Base-by-base conservation (phyloP, 1,284 basidiomycete genomes). In the Thecaphora thlaspeos region DNA sequence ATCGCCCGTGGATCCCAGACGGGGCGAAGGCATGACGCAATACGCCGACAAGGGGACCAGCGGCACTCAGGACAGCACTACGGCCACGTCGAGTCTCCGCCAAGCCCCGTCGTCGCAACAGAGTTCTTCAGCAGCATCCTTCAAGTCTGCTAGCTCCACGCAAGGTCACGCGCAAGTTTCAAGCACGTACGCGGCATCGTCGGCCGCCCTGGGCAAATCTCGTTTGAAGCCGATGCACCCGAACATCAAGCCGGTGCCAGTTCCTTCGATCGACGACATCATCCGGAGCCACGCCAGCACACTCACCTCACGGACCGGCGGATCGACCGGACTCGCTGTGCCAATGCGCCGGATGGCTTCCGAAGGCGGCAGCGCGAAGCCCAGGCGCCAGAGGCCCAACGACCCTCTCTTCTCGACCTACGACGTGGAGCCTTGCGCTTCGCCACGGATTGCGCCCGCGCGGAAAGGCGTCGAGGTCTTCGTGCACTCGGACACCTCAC, bases 201-300 rank as follows among this genome's bases (percentile, higher is more conserved):
- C 55, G 3, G 40, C 39, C 19, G 62, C 58, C n/a, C 39, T 56
- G 4, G 55, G 52, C 28, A 55, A 38, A 18, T 38, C 47, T 12
- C 45, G 46, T 12, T 15, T 48, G 37, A 43, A 37, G 17, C 26
- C 61, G n/a, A 39, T 23, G 2, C 41, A 11, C 26, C 11, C 11
- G 26, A 28, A 11, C 5, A 28, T 28, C 5, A 28, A 28, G 26
- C 7, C 26, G 7, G 26, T 7, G 26, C 5, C 26, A 28, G 26
- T 28, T 41, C 54, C 48, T 36, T 61, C 61, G 17, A 71, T 71
- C 23, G 64, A 70, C 37, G 81, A 82, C 37, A 81, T 82, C 53
- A 75, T 82, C 39, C 58, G 71, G 9, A 59, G 67, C 14, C 80
- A 82, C 53, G 73, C 73, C 21, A 66, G 56, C 0, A 55, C 74